phyloP scores from a whole-genome alignment of 2,329 filamentous ascomycete species.

The Cercospora sesami region DNA sequence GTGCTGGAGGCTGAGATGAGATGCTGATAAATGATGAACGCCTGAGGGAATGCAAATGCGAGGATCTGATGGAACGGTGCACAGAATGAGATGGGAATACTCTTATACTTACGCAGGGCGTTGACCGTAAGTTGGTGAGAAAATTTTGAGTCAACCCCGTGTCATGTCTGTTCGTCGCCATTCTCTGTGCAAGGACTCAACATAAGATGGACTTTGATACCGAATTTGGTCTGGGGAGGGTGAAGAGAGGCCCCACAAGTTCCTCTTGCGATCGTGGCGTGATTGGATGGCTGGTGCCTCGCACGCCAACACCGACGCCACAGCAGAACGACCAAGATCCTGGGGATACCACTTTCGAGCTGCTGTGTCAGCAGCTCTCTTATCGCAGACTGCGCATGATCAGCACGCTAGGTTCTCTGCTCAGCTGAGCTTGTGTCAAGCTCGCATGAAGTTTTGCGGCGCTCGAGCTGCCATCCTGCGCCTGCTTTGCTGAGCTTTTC shows the following conservation, averaged over 20 bases:
- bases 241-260: constrained; percentile 4
- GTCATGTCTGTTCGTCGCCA: constrained; percentile 1
- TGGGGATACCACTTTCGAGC: constrained; percentile 7
- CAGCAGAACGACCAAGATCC: not conserved
- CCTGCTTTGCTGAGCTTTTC: constrained; percentile 3
- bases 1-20: not conserved
- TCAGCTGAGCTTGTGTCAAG: constrained; percentile 2
- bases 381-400: not conserved
- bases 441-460: constrained; percentile 12
- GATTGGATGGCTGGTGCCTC: constrained; percentile 9
- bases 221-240: constrained; percentile 9
- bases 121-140: not conserved
- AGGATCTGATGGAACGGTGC: not conserved
- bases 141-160: not conserved
- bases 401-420: constrained; percentile 6
- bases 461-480: not conserved
- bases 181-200: constrained; percentile 7
- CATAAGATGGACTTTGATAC: constrained; percentile 12
- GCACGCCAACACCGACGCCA: constrained; percentile 4
- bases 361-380: constrained; percentile 9
- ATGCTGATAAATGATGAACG: constrained; percentile 9
- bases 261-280: constrained; percentile 7
- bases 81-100: not conserved
- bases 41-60: constrained; percentile 4
- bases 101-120: constrained; percentile 10